A percentile compares a stretch with the other conserved stretches of the same genome.
phyloP scores from a whole-genome alignment of 371 early-diverging fungal genomes.

The Mucor indicus region DNA sequence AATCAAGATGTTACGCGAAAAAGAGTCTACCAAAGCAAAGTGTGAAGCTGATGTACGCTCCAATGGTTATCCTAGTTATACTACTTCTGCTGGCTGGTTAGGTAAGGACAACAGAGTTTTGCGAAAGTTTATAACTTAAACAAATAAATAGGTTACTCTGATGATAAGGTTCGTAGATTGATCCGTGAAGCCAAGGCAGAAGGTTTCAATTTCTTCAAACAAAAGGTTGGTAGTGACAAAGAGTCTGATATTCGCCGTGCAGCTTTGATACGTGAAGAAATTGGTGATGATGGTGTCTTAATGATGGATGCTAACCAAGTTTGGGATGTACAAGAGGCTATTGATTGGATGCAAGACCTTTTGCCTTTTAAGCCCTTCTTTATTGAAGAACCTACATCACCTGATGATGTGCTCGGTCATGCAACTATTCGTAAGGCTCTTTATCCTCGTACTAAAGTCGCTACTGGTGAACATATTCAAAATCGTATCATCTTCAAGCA shows the following conservation, averaged over 20 bases:
- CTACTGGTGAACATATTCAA: conserved; percentile 55
- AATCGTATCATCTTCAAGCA: conserved; percentile 54
- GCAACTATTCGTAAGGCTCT: conserved; percentile 50
- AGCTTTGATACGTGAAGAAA: conserved; percentile 46
- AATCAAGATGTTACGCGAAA: conserved; percentile 32
- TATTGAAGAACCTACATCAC: conserved; percentile 55
- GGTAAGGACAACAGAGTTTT: conserved; percentile 29
- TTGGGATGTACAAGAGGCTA: conserved; percentile 53
- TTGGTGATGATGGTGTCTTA: conserved; percentile 44
- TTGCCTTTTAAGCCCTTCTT: conserved; percentile 50
- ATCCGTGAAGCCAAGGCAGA: conserved; percentile 42
- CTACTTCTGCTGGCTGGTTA: conserved; percentile 52
- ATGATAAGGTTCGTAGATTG: conserved; percentile 43
- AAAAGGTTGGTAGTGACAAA: conserved; percentile 50
- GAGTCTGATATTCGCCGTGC: conserved; percentile 49
- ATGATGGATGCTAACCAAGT: conserved; percentile 63
- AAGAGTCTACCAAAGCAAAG: conserved; percentile 28
- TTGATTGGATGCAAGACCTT: conserved; percentile 52
- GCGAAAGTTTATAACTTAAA: no score
- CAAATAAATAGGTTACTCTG: conserved; percentile 37
- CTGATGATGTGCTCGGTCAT: conserved; percentile 53
- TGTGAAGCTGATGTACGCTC: conserved; percentile 39
- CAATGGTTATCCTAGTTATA: conserved; percentile 48
- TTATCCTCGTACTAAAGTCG: conserved; percentile 43
- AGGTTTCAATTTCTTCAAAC: conserved; percentile 50